Evolutionary conservation across 768 basidiomycete species (phyloP).

Genomic region (Pleurotus tuoliensis): DNA sequence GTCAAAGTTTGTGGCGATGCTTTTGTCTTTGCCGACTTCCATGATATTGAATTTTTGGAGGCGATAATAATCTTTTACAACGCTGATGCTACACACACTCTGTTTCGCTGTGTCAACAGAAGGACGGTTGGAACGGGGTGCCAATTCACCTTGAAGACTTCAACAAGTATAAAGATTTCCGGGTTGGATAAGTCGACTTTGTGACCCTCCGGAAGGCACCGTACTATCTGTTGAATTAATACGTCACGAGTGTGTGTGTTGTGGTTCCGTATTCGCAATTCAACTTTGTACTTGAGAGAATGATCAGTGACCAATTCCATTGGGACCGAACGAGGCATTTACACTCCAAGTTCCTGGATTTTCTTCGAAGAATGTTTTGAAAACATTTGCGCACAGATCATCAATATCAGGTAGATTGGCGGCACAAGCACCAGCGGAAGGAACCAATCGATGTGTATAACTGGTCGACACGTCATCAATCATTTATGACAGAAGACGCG

Average conservation of each 20-base stretch:
- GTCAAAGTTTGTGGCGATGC: conserved; percentile 29
- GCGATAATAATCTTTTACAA: conserved; percentile 69
- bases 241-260: conserved; percentile 56
- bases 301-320: not conserved
- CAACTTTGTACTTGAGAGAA: conserved; percentile 69
- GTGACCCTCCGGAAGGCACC: conserved; percentile 65
- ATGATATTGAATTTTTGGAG: conserved; percentile 77
- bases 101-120: conserved; percentile 23
- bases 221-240: conserved; percentile 66
- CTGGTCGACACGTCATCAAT: conserved; percentile 29
- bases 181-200: conserved; percentile 66
- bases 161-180: conserved; percentile 71
- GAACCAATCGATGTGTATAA: conserved; percentile 66
- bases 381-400: conserved; percentile 49
- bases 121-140: not conserved
- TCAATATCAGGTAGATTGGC: conserved; percentile 72
- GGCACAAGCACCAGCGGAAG: conserved; percentile 61
- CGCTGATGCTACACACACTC: conserved; percentile 73
- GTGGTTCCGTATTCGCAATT: conserved; percentile 73
- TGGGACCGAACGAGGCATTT: not conserved
- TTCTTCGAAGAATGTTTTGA: conserved; percentile 49
- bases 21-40: conserved; percentile 57
- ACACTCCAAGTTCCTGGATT: conserved; percentile 24
- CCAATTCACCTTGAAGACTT: conserved; percentile 72
- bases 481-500: not conserved